phyloP scores from a whole-genome alignment of 345 rosid species.

The Cardiospermum halicacabum region DNA sequence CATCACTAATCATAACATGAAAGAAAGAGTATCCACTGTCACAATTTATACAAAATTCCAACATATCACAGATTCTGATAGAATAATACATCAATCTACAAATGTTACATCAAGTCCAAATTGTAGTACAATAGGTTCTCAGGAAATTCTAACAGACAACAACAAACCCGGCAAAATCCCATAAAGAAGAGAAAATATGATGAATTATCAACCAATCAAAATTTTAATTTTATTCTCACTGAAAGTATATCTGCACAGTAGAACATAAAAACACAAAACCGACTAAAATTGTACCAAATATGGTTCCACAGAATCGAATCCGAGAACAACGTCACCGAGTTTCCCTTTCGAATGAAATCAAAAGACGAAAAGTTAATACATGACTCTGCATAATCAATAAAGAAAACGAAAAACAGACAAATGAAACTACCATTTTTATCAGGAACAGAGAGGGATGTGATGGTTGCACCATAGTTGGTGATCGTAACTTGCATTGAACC shows the following conservation, averaged over 20 bases:
- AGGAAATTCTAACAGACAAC: neutral
- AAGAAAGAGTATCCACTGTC: neutral
- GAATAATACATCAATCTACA: no score
- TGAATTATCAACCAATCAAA: neutral
- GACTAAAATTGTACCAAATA: conserved; percentile 51
- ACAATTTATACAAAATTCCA: no score
- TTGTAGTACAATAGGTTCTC: neutral
- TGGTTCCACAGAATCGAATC: conserved; percentile 83
- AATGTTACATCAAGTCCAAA: no score
- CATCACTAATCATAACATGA: neutral
- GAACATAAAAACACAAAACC: neutral
- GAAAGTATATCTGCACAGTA: neutral
- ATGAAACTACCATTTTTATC: conserved; percentile 57
- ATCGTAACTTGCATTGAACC: conserved; percentile 70
- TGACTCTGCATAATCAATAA: neutral
- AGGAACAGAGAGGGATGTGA: conserved; percentile 67
- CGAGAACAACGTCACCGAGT: conserved; percentile 79
- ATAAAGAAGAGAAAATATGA: neutral
- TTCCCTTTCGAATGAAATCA: conserved; percentile 39
- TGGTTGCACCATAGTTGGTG: conserved; percentile 77
- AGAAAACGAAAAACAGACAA: neutral
- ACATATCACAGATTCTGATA: neutral
- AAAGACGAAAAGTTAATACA: neutral
- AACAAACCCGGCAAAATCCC: neutral
- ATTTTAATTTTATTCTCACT: neutral